Evolutionary conservation across 192 early-diverging fungal species (phyloP).

Genomic region (Backusella circina): DNA sequence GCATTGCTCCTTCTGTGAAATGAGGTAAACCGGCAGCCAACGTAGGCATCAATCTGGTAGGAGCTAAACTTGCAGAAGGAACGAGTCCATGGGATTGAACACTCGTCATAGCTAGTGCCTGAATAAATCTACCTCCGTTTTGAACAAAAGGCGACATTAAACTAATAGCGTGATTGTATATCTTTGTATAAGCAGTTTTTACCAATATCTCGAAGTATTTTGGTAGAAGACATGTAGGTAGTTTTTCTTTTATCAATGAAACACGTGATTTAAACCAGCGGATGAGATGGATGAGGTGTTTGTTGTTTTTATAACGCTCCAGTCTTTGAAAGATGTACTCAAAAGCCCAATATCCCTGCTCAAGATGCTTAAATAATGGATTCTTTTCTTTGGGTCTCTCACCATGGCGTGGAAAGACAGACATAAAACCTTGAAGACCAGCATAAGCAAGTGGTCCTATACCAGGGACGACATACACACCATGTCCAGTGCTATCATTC

Average conservation of each 20-base stretch:
- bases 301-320: slow-evolving; percentile 34
- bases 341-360: slow-evolving; percentile 86
- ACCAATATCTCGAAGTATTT: slow-evolving; percentile 91
- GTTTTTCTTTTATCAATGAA: slow-evolving; percentile 60
- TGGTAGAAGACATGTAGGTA: slow-evolving; percentile 78
- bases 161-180: slow-evolving; percentile 57
- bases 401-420: slow-evolving; percentile 71
- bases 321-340: slow-evolving; percentile 85
- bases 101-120: slow-evolving; percentile 71
- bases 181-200: slow-evolving; percentile 72
- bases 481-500: slow-evolving; percentile 71
- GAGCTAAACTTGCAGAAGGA: slow-evolving; percentile 75
- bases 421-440: slow-evolving; percentile 91
- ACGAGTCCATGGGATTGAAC: slow-evolving; percentile 83
- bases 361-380: slow-evolving; percentile 84
- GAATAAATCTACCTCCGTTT: slow-evolving; percentile 59
- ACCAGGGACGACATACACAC: slow-evolving; percentile 89
- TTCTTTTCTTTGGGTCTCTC: slow-evolving; percentile 86
- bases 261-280: slow-evolving; percentile 79
- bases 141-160: slow-evolving; percentile 58
- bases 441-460: slow-evolving; percentile 80
- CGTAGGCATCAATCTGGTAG: slow-evolving; percentile 48
- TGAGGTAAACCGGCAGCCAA: slow-evolving; percentile 96
- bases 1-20: slow-evolving; percentile 89
- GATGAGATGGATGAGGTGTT: slow-evolving; percentile 29